Evolutionary conservation across 495 filamentous ascomycete genomes (phyloP), one percentile per base, ranked within the genome.

Genomic region (Rhizodiscina lignyota): DNA sequence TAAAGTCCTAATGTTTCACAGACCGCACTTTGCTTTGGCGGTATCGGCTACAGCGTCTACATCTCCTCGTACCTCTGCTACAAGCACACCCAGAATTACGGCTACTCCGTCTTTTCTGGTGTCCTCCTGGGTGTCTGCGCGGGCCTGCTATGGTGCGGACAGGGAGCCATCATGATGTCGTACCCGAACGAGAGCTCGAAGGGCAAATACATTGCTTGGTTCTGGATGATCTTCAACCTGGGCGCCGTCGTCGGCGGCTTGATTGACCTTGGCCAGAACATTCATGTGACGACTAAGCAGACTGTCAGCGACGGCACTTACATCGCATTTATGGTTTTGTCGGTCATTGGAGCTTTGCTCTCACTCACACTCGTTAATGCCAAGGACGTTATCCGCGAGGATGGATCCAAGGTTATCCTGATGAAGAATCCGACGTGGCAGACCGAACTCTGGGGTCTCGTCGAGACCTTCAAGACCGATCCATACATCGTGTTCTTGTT

Each of bases 211-310:
- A 93, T 93, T 49, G 78, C 79, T 27, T 70, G 74, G 54, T 94
- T 94, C 57, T 94, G 86, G 86, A 71, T 81, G 36, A 93, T 94
- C 46, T 96, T 94, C 66, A 96, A 96, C 55, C 53, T 84, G 21
- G 86, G 87, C 41, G 86, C 74, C 48, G 86, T 93, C 37, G 83
- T 94, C 61, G 87, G 87, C 20, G 74, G 75, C 40, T 63, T 93
- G 60, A 74, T 89, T 35, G 80, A 79, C 12, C 76, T 92, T 18
- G 83, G 70, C 15, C 72, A 85, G 52, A 87, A 86, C 55, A 67
- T 86, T 48, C 61, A 86, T 55, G 56, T 60, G 32, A 66, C 47
- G 3, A 53, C 45, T n/a, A 62, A 64, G 37, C 66, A 59, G 28
- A 58, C 62, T 13, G 80, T 91, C 39, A 78, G 63, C 26, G 76